A percentile compares a stretch with the other conserved stretches of the same genome.
These are phyloP conservation scores for Boletellus ananiceps DNA, from an alignment of 768 basidiomycete species.

Conservation along the genomic window DNA sequence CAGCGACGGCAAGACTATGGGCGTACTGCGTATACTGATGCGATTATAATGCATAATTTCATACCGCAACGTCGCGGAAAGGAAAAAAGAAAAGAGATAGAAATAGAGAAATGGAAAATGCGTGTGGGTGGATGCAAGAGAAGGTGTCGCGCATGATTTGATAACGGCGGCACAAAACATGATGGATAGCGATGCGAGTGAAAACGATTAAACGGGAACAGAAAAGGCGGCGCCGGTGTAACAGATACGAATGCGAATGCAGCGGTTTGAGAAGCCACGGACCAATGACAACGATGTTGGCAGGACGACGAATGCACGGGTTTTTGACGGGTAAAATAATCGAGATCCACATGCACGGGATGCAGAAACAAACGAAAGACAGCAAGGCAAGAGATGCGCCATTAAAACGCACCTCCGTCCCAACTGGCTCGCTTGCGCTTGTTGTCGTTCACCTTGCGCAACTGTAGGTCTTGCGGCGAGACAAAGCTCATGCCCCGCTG, in stretches of 20 bases:
- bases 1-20: slow-evolving; percentile 29
- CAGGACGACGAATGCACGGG: slow-evolving; percentile 7
- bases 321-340: slow-evolving; percentile 9
- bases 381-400: not conserved
- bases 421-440: slow-evolving; percentile 57
- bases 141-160: slow-evolving; percentile 6
- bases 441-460: slow-evolving; percentile 46
- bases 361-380: not conserved
- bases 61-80: slow-evolving; percentile 14
- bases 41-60: slow-evolving; percentile 27
- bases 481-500: slow-evolving; percentile 52
- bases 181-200: slow-evolving; percentile 24
- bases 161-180: slow-evolving; percentile 9
- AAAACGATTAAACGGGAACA: slow-evolving; percentile 7
- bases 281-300: not conserved
- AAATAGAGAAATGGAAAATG: slow-evolving; percentile 4
- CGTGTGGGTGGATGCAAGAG: slow-evolving; percentile 14
- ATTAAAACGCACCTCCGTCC: slow-evolving; percentile 42
- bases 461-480: slow-evolving; percentile 47
- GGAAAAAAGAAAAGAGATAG: not conserved
- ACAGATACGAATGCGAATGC: slow-evolving; percentile 9
- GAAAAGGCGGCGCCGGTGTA: not conserved
- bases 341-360: not conserved
- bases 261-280: no score
- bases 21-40: slow-evolving; percentile 17